phyloP scores from a whole-genome alignment of 768 basidiomycete genomes.

The Dendrothele bispora region DNA sequence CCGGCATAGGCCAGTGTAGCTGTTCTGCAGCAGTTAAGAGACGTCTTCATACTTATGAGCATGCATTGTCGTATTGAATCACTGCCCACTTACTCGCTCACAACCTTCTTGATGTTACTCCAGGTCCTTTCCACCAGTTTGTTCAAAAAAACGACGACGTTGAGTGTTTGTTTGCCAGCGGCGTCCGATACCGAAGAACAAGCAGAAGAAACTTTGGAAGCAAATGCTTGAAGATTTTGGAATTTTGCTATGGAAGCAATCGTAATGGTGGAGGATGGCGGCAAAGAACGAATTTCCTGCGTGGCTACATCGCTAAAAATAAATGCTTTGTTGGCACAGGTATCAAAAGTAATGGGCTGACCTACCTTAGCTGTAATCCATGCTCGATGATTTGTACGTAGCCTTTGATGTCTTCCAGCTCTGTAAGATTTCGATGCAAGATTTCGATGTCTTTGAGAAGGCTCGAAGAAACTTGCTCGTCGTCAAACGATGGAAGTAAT shows the following conservation, averaged over 20 bases:
- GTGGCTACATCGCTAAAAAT: slow-evolving; percentile 55
- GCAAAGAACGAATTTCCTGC: slow-evolving; percentile 44
- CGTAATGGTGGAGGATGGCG: slow-evolving; percentile 38
- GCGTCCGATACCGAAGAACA: slow-evolving; percentile 49
- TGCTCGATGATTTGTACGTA: slow-evolving; percentile 78
- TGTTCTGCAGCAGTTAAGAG: slow-evolving; percentile 67
- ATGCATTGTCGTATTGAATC: slow-evolving; percentile 18
- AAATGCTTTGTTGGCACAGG: slow-evolving; percentile 8
- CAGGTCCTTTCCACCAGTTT: slow-evolving; percentile 71
- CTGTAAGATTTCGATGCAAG: slow-evolving; percentile 73
- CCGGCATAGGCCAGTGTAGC: slow-evolving; percentile 81
- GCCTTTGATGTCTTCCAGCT: slow-evolving; percentile 70
- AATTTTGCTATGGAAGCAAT: slow-evolving; percentile 54
- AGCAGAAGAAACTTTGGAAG: slow-evolving; percentile 43
- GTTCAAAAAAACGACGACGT: slow-evolving; percentile 62
- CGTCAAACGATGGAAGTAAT: slow-evolving; percentile 56
- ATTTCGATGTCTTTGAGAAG: slow-evolving; percentile 82
- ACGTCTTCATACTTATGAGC: slow-evolving; percentile 39
- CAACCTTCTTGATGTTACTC: slow-evolving; percentile 64
- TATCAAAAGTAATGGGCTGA: slow-evolving; percentile 1
- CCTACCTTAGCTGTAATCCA: slow-evolving; percentile 72
- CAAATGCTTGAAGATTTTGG: slow-evolving; percentile 60
- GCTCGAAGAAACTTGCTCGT: slow-evolving; percentile 51
- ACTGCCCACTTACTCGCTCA: slow-evolving; percentile 57
- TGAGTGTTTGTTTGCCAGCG: slow-evolving; percentile 49